Conservation (phyloP, 352 stramenopile genomes). For the Thraustochytrium striatum region DNA sequence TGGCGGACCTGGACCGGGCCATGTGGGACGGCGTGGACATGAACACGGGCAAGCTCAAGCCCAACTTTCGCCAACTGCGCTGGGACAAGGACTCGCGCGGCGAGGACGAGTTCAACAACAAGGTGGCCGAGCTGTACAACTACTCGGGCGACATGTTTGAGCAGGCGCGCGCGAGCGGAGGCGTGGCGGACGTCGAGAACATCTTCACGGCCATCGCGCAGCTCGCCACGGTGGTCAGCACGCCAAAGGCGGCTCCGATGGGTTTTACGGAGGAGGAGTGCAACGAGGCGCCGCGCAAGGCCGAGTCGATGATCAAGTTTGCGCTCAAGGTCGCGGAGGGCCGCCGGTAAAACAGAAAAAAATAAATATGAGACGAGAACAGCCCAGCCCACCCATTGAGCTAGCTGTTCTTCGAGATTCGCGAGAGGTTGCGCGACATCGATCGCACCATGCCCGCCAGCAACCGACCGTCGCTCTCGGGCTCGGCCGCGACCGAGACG, state of each 20-base stretch:
- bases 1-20: neutral
- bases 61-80: neutral
- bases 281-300: conserved; percentile 1
- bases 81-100: neutral
- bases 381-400: too few relatives aligned
- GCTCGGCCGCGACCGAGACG: too few relatives aligned
- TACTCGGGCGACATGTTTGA: conserved; percentile 25
- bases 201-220: conserved; percentile 34
- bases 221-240: conserved; percentile 18
- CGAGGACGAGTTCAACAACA: conserved; percentile 41
- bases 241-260: neutral
- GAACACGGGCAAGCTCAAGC: conserved; percentile 6
- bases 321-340: neutral
- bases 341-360: too few relatives aligned
- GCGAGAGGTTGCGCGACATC: too few relatives aligned
- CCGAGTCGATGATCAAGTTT: conserved; percentile 34
- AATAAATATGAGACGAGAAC: too few relatives aligned
- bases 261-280: conserved; percentile 20
- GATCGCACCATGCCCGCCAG: too few relatives aligned
- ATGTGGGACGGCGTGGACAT: conserved; percentile 28
- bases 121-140: conserved; percentile 33
- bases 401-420: too few relatives aligned
- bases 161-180: neutral
- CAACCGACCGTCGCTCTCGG: too few relatives aligned
- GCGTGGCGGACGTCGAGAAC: conserved; percentile 7